A percentile compares a stretch with the other conserved stretches of the same genome.
These are phyloP conservation scores for Talaromyces ruber DNA, from an alignment of 495 filamentous ascomycete species.

Conservation along the genomic window DNA sequence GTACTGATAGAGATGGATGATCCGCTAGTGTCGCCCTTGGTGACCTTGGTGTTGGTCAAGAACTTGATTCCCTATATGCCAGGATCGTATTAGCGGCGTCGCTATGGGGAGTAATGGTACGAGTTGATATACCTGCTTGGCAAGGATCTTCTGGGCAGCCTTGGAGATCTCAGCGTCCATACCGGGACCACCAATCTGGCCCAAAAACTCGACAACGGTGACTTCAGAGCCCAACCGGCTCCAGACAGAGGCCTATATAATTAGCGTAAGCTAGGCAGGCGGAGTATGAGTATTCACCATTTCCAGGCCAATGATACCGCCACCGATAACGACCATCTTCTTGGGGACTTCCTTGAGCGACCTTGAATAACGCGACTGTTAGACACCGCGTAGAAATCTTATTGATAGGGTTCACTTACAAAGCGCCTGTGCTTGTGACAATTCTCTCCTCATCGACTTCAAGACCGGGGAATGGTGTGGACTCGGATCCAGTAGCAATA, in stretches of 20 bases:
- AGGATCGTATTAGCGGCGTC: not conserved
- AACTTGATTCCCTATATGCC: conserved; percentile 74
- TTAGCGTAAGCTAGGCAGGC: not conserved
- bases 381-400: no score
- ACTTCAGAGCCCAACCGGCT: conserved; percentile 87
- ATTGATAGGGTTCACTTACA: conserved; percentile 26
- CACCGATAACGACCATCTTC: conserved; percentile 96
- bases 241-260: conserved; percentile 79
- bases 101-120: not conserved
- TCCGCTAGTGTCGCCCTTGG: conserved; percentile 70
- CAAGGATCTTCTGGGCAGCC: conserved; percentile 81
- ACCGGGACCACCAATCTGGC: conserved; percentile 93
- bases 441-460: conserved; percentile 96
- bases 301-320: conserved; percentile 97
- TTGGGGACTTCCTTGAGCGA: conserved; percentile 81
- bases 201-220: conserved; percentile 92
- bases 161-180: conserved; percentile 97
- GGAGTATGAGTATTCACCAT: conserved; percentile 52
- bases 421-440: conserved; percentile 90
- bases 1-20: conserved; percentile 70
- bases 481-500: conserved; percentile 90
- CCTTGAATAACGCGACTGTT: not conserved
- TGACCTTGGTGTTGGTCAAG: conserved; percentile 94
- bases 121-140: conserved; percentile 55
- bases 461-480: conserved; percentile 92